Evolutionary conservation across 257 asterid species (phyloP), one percentile per base, ranked within the genome.

Genomic region (Solanum chilense): DNA sequence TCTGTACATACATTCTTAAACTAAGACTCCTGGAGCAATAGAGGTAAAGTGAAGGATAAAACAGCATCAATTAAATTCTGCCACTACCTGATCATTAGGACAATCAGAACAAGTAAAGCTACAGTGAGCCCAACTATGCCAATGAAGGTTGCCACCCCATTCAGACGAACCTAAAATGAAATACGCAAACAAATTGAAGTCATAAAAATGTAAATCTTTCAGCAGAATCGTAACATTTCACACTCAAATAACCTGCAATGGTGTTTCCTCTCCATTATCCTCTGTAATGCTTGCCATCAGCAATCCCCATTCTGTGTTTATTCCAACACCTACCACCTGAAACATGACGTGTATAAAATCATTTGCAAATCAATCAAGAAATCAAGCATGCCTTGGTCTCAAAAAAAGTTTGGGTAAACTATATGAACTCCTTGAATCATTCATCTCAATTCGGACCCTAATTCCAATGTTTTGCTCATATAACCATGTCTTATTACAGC

Each of bases 231-330:
- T 49, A 31, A 27, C 66, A 81, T 49, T 52, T 49, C 37, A 81
- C 85, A 74, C 27, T 77, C 83, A 78, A 80, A 41, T 58, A 85
- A 96, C 99, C 98, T 97, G 99, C 92, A 97, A 88, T 35, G 99
- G 98, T 85, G 99, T 97, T 91, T 97, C 99, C 94, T 97, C 99
- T 86, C 97, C 98, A 90, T 94, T 97, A 90, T 97, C 99, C 90
- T 97, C 99, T 14, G 99, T 93, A 87, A 97, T 97, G 89, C 99
- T 97, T 29, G 99, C 98, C 99, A 97, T 97, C 74, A 97, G 93
- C 87, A 97, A 89, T 74, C 99, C 99, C 98, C 98, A 97, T 91
- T 97, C 99, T 49, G 99, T 97, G 89, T 97, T 94, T 90, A 94
- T 94, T 70, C 98, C 98, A 85, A 97, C 99, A 85, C 93, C 88